Evolutionary conservation across 1,284 basidiomycete genomes (phyloP).

Genomic region (Cryptococcus sp.): DNA sequence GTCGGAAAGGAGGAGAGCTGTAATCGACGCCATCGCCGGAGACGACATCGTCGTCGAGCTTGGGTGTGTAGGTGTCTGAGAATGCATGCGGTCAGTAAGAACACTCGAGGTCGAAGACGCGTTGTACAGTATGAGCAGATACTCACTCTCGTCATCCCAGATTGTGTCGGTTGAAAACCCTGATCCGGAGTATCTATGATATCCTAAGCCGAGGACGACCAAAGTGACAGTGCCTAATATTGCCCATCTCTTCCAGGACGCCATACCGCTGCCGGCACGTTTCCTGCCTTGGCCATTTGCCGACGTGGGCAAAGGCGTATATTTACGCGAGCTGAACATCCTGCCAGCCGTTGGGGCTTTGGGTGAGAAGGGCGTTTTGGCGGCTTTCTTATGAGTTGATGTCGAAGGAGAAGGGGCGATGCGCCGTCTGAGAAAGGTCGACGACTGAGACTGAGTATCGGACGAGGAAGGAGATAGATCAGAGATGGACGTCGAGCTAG

Average conservation of each 20-base stretch:
- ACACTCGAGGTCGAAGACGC: background rate
- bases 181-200: conserved; percentile 7
- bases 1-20: conserved; percentile 47
- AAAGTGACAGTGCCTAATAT: conserved; percentile 27
- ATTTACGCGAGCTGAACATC: conserved; percentile 49
- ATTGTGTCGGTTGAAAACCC: conserved; percentile 10
- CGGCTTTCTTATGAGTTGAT: background rate
- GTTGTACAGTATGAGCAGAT: background rate
- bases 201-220: conserved; percentile 31
- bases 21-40: conserved; percentile 34
- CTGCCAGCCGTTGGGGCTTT: conserved; percentile 12
- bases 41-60: conserved; percentile 23
- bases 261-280: conserved; percentile 35
- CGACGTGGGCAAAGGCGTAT: conserved; percentile 47
- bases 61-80: conserved; percentile 42
- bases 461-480: background rate
- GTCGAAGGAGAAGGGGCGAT: background rate
- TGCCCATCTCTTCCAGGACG: conserved; percentile 45
- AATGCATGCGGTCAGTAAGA: background rate
- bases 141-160: conserved; percentile 37
- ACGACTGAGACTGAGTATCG: no score
- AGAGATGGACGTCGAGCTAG: background rate
- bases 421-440: background rate
- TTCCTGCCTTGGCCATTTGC: conserved; percentile 24
- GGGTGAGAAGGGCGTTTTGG: conserved; percentile 16